A percentile compares a stretch with the other conserved stretches of the same genome.
Evolutionary conservation across 352 stramenopile species (phyloP).

Genomic region (Globisporangium cystogenes): DNA sequence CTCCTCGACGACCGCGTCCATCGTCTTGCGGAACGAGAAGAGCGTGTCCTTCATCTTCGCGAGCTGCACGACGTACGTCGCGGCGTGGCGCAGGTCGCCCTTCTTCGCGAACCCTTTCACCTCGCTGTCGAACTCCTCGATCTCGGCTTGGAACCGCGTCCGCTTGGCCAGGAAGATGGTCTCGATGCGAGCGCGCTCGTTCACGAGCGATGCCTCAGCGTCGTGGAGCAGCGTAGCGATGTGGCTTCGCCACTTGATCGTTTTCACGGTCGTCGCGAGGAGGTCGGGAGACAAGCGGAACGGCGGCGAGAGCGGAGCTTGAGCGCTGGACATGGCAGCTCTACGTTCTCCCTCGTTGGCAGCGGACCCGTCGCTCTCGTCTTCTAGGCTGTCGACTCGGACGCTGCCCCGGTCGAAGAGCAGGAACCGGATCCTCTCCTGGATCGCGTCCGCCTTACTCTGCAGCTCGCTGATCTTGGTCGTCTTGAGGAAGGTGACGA

Average conservation of each 20-base stretch:
- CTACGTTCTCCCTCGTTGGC: neutral
- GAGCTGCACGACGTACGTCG: constrained; percentile 72
- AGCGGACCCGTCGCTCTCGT: too few species aligned
- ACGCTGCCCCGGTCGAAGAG: constrained; percentile 51
- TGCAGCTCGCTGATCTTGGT: constrained; percentile 42
- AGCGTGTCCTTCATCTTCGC: constrained; percentile 69
- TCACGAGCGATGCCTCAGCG: constrained; percentile 43
- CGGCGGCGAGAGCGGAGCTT: neutral
- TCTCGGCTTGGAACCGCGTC: constrained; percentile 63
- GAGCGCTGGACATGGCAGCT: neutral
- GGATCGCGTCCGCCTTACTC: constrained; percentile 33
- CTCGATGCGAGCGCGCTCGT: constrained; percentile 64
- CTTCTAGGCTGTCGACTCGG: constrained; percentile 18
- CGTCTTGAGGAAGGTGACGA: constrained; percentile 40
- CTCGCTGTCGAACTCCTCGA: constrained; percentile 71
- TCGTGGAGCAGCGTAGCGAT: constrained; percentile 53
- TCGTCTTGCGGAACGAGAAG: constrained; percentile 41
- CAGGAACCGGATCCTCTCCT: constrained; percentile 57
- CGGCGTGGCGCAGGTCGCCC: constrained; percentile 62
- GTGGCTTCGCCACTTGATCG: constrained; percentile 55
- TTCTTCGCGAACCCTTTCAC: constrained; percentile 71
- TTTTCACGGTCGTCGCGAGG: constrained; percentile 53
- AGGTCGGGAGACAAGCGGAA: constrained; percentile 29
- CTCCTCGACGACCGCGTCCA: constrained; percentile 51
- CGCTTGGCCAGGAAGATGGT: constrained; percentile 62